Base-by-base conservation (phyloP, 2,329 filamentous ascomycete genomes). In the Parastagonospora nodorum region DNA sequence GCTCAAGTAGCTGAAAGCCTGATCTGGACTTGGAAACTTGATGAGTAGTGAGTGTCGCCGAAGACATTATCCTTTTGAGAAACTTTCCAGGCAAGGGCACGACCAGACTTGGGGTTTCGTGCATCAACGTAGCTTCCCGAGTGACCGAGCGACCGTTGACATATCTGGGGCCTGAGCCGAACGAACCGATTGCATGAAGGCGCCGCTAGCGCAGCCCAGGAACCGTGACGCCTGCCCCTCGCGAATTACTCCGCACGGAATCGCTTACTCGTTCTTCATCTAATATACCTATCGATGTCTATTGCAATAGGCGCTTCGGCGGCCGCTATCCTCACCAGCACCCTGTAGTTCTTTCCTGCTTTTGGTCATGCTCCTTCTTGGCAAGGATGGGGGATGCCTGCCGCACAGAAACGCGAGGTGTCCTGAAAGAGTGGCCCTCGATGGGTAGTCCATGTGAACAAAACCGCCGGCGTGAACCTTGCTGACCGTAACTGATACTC, bases 361-460 rank as follows among this genome's bases (percentile, higher is more conserved):
- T 40, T 52, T 46, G 51, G 47, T 51, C 55, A 42, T 51, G 35
- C 24, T 15, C 42, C 55, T 45, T 44, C 57, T 60, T 58, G 57
- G 57, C 57, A 55, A 5, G 33, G 42, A 38, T 53, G 16, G 19
- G 10, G 14, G 29, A 8, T 27, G 37, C 24, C n/a, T 39, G 37
- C 42, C 36, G 41, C 42, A 35, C 33, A 39, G 31, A 52, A 42
- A 40, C 50, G 48, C 42, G 45, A 59, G 51, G 50, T 59, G 56
- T 55, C 56, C 56, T 59, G 46, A 55, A 46, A 46, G 12, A 15
- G 15, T 29, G 14, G 28, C 35, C 39, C 31, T 37, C 15, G 35
- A 32, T 16, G 15, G 28, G 8, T 42, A 19, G 14, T 32, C 27
- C 28, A 49, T 45, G 51, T 53, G 48, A 27, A 39, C 45, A 32